Base-by-base conservation (phyloP, 768 basidiomycete species). In the Mrakia frigida region DNA sequence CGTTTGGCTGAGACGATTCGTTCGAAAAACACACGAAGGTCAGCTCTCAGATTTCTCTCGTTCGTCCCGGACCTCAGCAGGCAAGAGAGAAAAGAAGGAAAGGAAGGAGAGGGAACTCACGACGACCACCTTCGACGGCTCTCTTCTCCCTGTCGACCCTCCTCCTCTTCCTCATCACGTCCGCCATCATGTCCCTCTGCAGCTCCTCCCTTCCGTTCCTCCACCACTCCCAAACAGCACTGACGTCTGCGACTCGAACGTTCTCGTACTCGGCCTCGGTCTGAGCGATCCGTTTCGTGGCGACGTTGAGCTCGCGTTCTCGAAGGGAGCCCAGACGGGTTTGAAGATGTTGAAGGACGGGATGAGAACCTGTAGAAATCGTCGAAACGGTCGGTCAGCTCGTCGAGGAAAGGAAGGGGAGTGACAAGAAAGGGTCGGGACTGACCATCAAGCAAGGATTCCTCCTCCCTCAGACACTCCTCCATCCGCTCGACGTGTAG, bases 401-500 rank as follows among this genome's bases (percentile, higher is more conserved):
- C 78, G 13, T 18, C 41, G 43, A 56, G 59, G 25, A 70, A 70
- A 25, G 28, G 23, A 31, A 59, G 5, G 5, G 28, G 53, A 70
- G 50, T 61, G 7, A 25, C 35, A 33, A 41, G 35, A 31, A 11
- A 67, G 41, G 31, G 23, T 23, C 10, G 13, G 6, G 33, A 72
- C 89, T 80, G 79, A 94, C 94, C 92, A 60, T 90, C 87, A 39
- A 88, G 85, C 33, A 98, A 87, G 80, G 94, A 85, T 21, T 87
- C 85, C 81, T 98, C 94, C 83, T 98, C 96, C 88, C 90, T 91
- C 46, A 92, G 90, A 11, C 96, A 85, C 6, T 88, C 89, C 56
- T 94, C 92, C 93, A 98, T 94, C 82, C 94, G 92, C 84, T 98
- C 96, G 28, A 98, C 86, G 82, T 95, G 98, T 23, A 98, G 86